phyloP scores from a whole-genome alignment of 805 yeast species.

The Candida piceae region DNA sequence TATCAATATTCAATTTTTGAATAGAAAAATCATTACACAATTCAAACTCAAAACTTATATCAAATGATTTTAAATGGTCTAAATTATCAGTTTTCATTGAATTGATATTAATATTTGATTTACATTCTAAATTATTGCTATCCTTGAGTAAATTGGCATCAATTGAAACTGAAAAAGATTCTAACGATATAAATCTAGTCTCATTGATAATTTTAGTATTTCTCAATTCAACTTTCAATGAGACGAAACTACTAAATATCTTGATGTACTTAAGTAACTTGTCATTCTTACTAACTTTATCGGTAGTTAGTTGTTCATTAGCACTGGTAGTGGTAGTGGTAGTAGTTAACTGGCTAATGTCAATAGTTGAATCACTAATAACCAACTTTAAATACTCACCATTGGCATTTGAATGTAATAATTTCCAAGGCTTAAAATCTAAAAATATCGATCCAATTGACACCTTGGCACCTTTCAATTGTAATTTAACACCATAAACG shows the following conservation, averaged over 20 bases:
- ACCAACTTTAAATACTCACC: constrained; percentile 1
- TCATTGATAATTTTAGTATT: neutral
- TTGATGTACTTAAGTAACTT: neutral
- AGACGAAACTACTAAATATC: neutral
- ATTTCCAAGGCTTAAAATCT: constrained; percentile 15
- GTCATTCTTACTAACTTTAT: neutral
- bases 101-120: neutral
- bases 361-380: neutral
- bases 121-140: neutral
- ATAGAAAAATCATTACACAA: neutral
- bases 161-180: neutral
- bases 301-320: neutral
- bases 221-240: neutral
- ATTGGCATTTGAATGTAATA: constrained; percentile 1
- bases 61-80: neutral
- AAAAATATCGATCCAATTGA: constrained; percentile 13
- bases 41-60: neutral
- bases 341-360: no score
- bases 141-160: no score
- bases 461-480: constrained; percentile 5
- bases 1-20: constrained; percentile 1
- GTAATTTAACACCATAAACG: constrained; percentile 12
- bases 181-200: neutral
- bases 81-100: neutral
- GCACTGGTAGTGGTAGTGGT: no score